phyloP scores from a whole-genome alignment of 805 yeast species.

The Cyberlindnera maritima region DNA sequence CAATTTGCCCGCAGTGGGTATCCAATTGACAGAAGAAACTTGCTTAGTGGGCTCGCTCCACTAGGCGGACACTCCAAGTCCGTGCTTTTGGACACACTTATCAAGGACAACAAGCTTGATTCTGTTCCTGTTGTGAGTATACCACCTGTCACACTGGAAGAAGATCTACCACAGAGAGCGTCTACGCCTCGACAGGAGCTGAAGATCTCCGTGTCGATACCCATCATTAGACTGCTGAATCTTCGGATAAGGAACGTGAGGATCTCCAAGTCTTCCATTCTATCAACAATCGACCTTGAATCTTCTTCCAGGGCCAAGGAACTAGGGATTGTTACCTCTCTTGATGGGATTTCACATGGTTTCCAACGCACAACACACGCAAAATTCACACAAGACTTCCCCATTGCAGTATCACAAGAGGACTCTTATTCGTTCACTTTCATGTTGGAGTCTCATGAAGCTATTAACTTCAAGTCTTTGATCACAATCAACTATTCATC shows the following conservation, averaged over 20 bases:
- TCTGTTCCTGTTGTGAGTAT: not conserved
- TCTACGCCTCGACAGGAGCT: not conserved
- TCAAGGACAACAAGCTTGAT: constrained; percentile 18
- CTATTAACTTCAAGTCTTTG: constrained; percentile 23
- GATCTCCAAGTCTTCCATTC: constrained; percentile 44
- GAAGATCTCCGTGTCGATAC: constrained; percentile 14
- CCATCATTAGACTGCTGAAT: constrained; percentile 39
- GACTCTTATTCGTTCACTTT: constrained; percentile 30
- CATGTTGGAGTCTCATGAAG: constrained; percentile 20
- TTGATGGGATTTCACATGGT: constrained; percentile 16
- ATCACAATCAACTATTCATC: constrained; percentile 30
- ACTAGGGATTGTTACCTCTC: constrained; percentile 14
- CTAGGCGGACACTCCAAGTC: constrained; percentile 4
- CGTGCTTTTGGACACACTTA: constrained; percentile 18
- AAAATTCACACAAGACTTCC: constrained; percentile 22
- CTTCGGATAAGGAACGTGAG: constrained; percentile 45
- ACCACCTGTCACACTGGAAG: not conserved
- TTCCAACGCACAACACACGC: constrained; percentile 26
- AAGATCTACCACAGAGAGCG: not conserved
- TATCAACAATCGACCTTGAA: constrained; percentile 49
- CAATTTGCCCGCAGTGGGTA: constrained; percentile 1
- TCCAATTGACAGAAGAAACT: constrained; percentile 24
- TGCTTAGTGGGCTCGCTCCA: constrained; percentile 17
- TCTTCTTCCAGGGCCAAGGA: constrained; percentile 39
- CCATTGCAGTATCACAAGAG: constrained; percentile 24